These are phyloP conservation scores for Claviceps capensis DNA, from an alignment of 2,329 filamentous ascomycete genomes.

Conservation along the genomic window DNA sequence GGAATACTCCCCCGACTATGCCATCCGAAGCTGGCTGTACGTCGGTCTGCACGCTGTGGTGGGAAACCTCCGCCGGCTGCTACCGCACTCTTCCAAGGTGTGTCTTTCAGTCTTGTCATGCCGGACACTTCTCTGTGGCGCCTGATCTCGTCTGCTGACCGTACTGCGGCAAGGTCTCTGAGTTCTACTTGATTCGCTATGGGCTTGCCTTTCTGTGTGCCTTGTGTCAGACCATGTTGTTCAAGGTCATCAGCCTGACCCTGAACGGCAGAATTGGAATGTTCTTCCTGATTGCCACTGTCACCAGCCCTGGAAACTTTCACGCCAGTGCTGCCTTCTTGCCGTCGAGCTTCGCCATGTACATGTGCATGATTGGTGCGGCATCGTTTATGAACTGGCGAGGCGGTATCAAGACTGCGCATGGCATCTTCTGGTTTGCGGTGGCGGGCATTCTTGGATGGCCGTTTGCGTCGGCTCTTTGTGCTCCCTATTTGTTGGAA, in stretches of 20 bases:
- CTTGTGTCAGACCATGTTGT: constrained; percentile 69
- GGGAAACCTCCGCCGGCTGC: constrained; percentile 50
- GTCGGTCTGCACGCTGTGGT: constrained; percentile 63
- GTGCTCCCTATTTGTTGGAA: constrained; percentile 67
- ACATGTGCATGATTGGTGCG: constrained; percentile 72
- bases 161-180: constrained; percentile 34
- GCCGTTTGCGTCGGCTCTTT: constrained; percentile 82
- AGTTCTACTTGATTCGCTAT: constrained; percentile 82
- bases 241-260: constrained; percentile 59
- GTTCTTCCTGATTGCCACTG: constrained; percentile 64
- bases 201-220: constrained; percentile 65
- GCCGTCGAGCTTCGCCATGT: constrained; percentile 96
- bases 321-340: constrained; percentile 78
- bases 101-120: neutral
- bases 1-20: constrained; percentile 94
- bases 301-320: constrained; percentile 83
- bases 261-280: constrained; percentile 75
- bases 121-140: neutral
- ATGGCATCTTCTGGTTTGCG: constrained; percentile 84
- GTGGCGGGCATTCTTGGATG: constrained; percentile 77
- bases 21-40: constrained; percentile 93
- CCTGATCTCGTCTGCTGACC: neutral
- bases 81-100: constrained; percentile 48
- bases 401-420: constrained; percentile 62
- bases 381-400: constrained; percentile 85